These are phyloP conservation scores for Periconia macrospinosa DNA, from an alignment of 2,329 filamentous ascomycete genomes.

Conservation along the genomic window DNA sequence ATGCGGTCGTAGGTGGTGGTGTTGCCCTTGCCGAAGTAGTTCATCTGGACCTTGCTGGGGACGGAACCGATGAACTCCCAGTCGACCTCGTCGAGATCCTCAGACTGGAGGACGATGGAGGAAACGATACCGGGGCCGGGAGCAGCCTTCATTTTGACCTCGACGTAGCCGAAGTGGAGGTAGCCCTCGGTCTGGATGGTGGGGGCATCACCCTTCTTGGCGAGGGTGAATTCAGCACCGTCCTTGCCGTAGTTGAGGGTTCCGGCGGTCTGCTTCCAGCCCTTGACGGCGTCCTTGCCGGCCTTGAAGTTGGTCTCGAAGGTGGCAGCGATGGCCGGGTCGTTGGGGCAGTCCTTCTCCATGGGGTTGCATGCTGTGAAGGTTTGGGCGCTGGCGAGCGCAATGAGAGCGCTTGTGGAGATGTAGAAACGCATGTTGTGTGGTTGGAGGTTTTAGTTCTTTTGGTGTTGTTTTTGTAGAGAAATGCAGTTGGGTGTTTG, in stretches of 20 bases:
- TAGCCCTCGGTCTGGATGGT: constrained; percentile 80
- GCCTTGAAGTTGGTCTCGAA: constrained; percentile 49
- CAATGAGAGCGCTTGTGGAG: constrained; percentile 34
- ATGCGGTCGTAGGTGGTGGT: constrained; percentile 72
- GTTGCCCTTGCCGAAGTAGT: constrained; percentile 78
- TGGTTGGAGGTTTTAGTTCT: not conserved
- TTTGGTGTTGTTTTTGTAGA: constrained; percentile 1
- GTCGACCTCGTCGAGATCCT: constrained; percentile 85
- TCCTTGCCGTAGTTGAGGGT: constrained; percentile 48
- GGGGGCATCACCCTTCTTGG: constrained; percentile 52
- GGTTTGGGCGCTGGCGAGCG: constrained; percentile 46
- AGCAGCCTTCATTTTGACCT: constrained; percentile 77
- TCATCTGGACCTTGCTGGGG: constrained; percentile 64
- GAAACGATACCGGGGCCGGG: constrained; percentile 76
- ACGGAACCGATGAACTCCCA: constrained; percentile 79
- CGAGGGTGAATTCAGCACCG: constrained; percentile 55
- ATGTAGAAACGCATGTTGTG: constrained; percentile 34
- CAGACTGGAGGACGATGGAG: constrained; percentile 79
- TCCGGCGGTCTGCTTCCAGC: constrained; percentile 42
- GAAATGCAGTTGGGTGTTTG: not conserved
- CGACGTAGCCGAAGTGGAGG: constrained; percentile 82
- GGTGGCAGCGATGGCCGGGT: constrained; percentile 46
- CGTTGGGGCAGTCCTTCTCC: constrained; percentile 47
- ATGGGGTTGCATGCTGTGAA: constrained; percentile 50
- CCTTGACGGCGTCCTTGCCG: constrained; percentile 40